Evolutionary conservation across 805 yeast genomes (phyloP).

Genomic region (Yarrowia divulgata): DNA sequence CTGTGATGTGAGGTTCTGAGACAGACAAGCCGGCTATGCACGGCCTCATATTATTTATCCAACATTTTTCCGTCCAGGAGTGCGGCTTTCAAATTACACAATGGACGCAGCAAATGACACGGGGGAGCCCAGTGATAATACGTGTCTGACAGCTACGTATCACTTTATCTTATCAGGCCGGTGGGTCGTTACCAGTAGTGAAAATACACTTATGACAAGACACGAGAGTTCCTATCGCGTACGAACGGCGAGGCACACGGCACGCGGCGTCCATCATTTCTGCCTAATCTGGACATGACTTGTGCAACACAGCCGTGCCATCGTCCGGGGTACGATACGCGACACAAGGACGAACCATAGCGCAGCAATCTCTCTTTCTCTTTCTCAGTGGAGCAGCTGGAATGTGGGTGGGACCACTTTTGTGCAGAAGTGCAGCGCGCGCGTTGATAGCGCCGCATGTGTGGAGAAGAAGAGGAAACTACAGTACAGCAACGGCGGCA

Average conservation of each 20-base stretch:
- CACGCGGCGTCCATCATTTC: neutral
- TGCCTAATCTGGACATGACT: conserved; percentile 25
- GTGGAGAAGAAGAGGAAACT: conserved; percentile 15
- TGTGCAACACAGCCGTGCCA: conserved; percentile 31
- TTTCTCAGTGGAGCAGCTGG: conserved; percentile 3
- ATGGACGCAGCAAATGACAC: neutral
- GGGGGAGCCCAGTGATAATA: neutral
- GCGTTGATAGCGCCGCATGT: conserved; percentile 34
- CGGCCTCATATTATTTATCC: neutral
- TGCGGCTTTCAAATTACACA: neutral
- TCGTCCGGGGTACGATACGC: neutral
- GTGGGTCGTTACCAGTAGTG: neutral
- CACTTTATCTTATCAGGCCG: neutral
- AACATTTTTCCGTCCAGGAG: neutral
- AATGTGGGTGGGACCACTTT: conserved; percentile 33
- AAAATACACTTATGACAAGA: neutral
- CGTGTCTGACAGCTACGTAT: conserved; percentile 6
- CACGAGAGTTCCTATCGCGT: too few species aligned
- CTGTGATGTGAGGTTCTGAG: neutral
- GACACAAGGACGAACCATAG: neutral
- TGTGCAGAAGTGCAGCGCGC: conserved; percentile 12
- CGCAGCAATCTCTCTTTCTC: conserved; percentile 3
- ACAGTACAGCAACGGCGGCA: too few species aligned
- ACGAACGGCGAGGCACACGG: too few species aligned
- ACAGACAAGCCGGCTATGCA: conserved; percentile 15